These are phyloP conservation scores for Cynara cardunculus DNA, from an alignment of 129 eudicot genomes.

Conservation along the genomic window DNA sequence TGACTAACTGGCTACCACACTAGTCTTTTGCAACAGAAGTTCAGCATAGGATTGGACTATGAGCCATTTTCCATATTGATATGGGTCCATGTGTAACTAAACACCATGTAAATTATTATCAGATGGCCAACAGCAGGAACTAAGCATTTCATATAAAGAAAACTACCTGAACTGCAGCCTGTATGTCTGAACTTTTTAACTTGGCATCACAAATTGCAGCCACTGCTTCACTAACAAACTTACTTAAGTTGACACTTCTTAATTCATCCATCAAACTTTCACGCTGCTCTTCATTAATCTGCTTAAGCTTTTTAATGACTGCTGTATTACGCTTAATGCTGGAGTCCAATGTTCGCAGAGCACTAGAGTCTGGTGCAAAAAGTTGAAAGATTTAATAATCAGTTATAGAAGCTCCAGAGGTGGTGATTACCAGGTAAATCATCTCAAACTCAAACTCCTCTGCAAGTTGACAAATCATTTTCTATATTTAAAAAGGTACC, in stretches of 20 bases:
- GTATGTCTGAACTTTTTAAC: constrained; percentile 84
- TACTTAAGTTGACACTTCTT: constrained; percentile 85
- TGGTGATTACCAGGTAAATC: background rate
- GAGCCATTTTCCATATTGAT: background rate
- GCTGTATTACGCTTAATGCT: constrained; percentile 98
- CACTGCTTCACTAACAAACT: constrained; percentile 97
- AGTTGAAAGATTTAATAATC: background rate
- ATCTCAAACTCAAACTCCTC: background rate
- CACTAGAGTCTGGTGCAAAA: constrained; percentile 58
- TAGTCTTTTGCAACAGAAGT: background rate
- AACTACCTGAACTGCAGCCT: constrained; percentile 91
- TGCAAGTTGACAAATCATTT: background rate
- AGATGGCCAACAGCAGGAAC: background rate
- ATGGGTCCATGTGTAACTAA: background rate
- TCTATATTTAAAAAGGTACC: background rate
- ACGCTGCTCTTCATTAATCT: constrained; percentile 89
- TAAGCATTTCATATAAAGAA: background rate
- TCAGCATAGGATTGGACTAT: background rate
- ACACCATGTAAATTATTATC: background rate
- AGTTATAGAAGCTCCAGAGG: background rate
- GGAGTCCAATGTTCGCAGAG: constrained; percentile 83
- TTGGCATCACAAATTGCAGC: constrained; percentile 94
- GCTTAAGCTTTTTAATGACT: constrained; percentile 89
- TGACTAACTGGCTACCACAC: background rate
- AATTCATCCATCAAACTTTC: constrained; percentile 92